Base-by-base conservation (phyloP, 305 asterid genomes). In the Fraxinus sp. region DNA sequence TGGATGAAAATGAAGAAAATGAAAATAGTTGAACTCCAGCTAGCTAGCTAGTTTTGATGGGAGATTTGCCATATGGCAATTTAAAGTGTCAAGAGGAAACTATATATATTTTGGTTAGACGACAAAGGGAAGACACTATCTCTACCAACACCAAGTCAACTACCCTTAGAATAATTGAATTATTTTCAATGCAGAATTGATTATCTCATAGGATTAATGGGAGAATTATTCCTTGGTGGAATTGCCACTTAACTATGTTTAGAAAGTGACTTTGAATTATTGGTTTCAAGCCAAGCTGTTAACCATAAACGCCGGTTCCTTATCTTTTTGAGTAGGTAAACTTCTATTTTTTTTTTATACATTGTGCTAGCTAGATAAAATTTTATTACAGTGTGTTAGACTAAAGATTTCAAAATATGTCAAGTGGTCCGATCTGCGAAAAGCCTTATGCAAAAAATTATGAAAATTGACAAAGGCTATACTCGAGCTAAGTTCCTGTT, bases 41-140 rank as follows among this genome's bases (percentile, higher is more conserved):
- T 66, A 26, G 74, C 18, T 26, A 66, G 35, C 49, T 41, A 41
- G 49, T 10, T n/a, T 55, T 55, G 66, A 55, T 5, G 66, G 26
- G 10, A 16, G 8, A 46, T 35, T 20, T 59, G 70, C 35, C 74
- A 66, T 66, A 24, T 28, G 74, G 37, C 74, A 66, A 66, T 66
- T 24, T 26, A 10, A 26, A 59, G 70, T 20, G 70, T 59, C 6
- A 59, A 52, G 62, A 4, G 62, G 62, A 52, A 49, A 49, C 7
- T 59, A 20, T 20, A 59, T 59, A 59, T 59, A 7, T 59, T n/a
- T 59, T 59, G 70, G 70, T 20, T 33, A 64, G 72, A 64, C 85
- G 90, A 85, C 89, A 83, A 83, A 83, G 86, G 84, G 80, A 91
- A 88, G 91, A 82, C 77, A 80, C 79, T 83, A 79, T 70, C 80